Evolutionary conservation across 1,284 basidiomycete species (phyloP).

Genomic region (Cystobasidium sp.): DNA sequence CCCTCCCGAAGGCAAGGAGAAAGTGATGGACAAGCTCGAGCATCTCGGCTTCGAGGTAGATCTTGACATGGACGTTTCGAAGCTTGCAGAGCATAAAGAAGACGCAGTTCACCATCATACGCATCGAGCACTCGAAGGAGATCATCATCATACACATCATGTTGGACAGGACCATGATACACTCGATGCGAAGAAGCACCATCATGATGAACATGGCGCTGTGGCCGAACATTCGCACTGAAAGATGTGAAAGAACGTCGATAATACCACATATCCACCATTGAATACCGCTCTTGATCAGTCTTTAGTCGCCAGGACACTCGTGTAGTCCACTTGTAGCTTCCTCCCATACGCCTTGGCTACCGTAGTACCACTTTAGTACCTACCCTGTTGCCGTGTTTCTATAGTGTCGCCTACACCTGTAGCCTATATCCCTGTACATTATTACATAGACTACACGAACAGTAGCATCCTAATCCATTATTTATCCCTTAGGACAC

Average conservation of each 20-base stretch:
- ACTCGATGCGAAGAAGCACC: constrained; percentile 22
- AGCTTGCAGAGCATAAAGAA: constrained; percentile 15
- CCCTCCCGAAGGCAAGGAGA: constrained; percentile 25
- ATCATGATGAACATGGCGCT: constrained; percentile 23
- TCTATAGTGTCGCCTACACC: too few relatives aligned
- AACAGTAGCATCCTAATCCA: too few relatives aligned
- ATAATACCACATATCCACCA: too few relatives aligned
- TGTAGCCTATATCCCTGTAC: too few relatives aligned
- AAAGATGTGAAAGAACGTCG: background rate
- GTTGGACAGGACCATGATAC: constrained; percentile 15
- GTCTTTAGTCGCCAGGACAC: too few relatives aligned
- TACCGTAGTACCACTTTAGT: too few relatives aligned
- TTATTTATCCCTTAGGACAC: too few relatives aligned
- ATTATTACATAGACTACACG: too few relatives aligned
- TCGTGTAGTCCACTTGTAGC: too few relatives aligned
- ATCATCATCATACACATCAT: constrained; percentile 26
- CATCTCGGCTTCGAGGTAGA: constrained; percentile 38
- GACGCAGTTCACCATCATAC: constrained; percentile 19
- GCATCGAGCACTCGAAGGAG: constrained; percentile 15
- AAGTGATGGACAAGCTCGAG: constrained; percentile 41
- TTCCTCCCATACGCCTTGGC: too few relatives aligned
- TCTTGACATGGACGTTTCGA: constrained; percentile 16
- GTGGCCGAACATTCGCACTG: constrained; percentile 9
- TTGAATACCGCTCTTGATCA: too few relatives aligned
- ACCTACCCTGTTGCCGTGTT: too few relatives aligned